Conservation (phyloP, 768 basidiomycete genomes). For the Phaffia australis region DNA sequence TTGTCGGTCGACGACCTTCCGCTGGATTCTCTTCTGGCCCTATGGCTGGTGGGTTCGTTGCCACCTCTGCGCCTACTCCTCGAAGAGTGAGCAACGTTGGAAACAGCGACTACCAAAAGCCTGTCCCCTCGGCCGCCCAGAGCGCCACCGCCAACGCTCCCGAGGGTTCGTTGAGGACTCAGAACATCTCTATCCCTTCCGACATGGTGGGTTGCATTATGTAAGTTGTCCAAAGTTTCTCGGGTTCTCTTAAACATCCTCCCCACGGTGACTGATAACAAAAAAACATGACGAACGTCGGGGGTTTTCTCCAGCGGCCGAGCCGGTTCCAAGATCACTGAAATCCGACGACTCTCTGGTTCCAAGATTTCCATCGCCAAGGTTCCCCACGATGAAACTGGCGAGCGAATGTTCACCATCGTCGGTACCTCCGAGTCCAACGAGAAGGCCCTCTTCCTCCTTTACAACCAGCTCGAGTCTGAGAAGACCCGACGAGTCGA, state of each 20-base stretch:
- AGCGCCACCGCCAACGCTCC: conserved; percentile 21
- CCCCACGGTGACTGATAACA: background rate
- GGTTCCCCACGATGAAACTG: conserved; percentile 96
- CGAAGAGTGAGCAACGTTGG: conserved; percentile 2
- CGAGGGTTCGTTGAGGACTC: conserved; percentile 68
- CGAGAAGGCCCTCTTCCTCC: conserved; percentile 91
- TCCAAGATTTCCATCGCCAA: conserved; percentile 98
- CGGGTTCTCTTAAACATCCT: background rate
- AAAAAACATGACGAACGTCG: background rate
- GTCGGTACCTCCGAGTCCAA: conserved; percentile 60
- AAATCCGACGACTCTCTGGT: conserved; percentile 93
- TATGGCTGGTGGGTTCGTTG: conserved; percentile 16
- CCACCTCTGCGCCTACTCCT: conserved; percentile 4
- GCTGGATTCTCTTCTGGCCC: conserved; percentile 32
- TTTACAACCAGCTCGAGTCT: conserved; percentile 84
- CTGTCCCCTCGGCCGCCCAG: conserved; percentile 37
- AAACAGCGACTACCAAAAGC: conserved; percentile 28
- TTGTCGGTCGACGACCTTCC: conserved; percentile 28
- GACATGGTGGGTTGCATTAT: conserved; percentile 78
- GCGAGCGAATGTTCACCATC: conserved; percentile 98
- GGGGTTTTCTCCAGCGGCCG: conserved; percentile 72
- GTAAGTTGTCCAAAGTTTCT: conserved; percentile 25
- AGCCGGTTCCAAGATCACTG: conserved; percentile 95
- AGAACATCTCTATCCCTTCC: conserved; percentile 97
- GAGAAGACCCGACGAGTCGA: conserved; percentile 41